Evolutionary conservation across 352 stramenopile species (phyloP), one percentile per base, ranked within the genome.

Genomic region (Pseudoperonospora humuli): DNA sequence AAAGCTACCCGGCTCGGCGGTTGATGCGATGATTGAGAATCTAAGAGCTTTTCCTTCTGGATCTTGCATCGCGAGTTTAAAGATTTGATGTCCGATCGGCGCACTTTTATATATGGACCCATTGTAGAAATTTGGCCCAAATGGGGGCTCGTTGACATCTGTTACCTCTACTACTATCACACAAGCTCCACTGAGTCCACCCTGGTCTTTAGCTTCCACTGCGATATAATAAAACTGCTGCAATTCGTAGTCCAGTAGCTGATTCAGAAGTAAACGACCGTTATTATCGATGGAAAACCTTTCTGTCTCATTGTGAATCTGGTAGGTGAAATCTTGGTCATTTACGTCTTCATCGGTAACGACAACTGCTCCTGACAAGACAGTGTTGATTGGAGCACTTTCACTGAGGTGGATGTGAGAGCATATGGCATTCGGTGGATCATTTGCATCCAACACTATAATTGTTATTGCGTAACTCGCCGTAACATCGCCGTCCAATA

Each of bases 141-240:
- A 33, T 0, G 70, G 70, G 5, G 56, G 39, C 29, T 81, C 70
- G 23, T 81, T 39, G 1, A 67, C 46, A 37, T 81, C 64, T 3
- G 61, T 27, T 1, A 81, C 54, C 8, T 78, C 57, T 0, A 81
- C 17, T 6, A 57, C 35, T 32, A 59, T 19, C 2, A 66, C 46
- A 18, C 70, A 81, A 5, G 39, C 40, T 11, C 49, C 55, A n/a
- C 45, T 76, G 5, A 72, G 53, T 26, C 60, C 64, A 19, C 54
- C 29, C 3, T 31, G 20, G 25, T 81, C 70, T 7, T 26, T 48
- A 5, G 45, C 61, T 38, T 75, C 50, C n/a, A 74, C 20, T 2
- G 26, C 35, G 33, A 78, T 35, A 18, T 42, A 57, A 42, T 72
- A 59, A 2, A 31, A 41, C 7, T 45, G 38, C 18, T 57, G 53